Conservation (phyloP, 2,329 filamentous ascomycete genomes). For the Fusarium hainanense region DNA sequence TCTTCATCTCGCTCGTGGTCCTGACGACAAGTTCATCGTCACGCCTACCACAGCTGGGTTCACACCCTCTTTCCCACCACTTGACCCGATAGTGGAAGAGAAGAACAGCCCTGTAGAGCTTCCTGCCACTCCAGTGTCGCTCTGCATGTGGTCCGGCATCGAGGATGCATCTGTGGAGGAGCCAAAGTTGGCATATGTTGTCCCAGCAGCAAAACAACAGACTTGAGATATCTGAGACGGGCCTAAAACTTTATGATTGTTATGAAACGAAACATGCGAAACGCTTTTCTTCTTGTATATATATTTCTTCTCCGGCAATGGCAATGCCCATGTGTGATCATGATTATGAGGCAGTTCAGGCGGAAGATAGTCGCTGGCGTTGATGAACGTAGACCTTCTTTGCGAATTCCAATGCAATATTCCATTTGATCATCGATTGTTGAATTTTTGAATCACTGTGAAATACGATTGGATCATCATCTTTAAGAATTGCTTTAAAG, state of each 20-base stretch:
- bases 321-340: not conserved
- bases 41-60: slow-evolving; percentile 42
- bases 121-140: slow-evolving; percentile 44
- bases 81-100: slow-evolving; percentile 3
- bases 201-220: slow-evolving; percentile 33
- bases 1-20: slow-evolving; percentile 38
- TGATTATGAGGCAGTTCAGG: not conserved
- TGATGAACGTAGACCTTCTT: not conserved
- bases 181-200: slow-evolving; percentile 43
- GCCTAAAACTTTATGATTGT: slow-evolving; percentile 20
- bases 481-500: not conserved
- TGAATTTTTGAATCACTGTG: not conserved
- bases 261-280: slow-evolving; percentile 29
- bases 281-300: slow-evolving; percentile 21
- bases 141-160: slow-evolving; percentile 44
- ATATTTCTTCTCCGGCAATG: not conserved
- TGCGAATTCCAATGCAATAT: not conserved
- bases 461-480: not conserved
- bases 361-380: not conserved
- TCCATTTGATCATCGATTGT: not conserved
- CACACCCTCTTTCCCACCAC: slow-evolving; percentile 22
- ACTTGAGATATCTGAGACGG: not conserved
- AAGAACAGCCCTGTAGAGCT: slow-evolving; percentile 40
- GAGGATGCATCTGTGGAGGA: slow-evolving; percentile 44
- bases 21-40: slow-evolving; percentile 43